Percentiles rank a stretch among this genome's conserved stretches.
These are phyloP conservation scores for Acorus gramineus DNA, from an alignment of 106 monocot genomes.

Conservation along the genomic window DNA sequence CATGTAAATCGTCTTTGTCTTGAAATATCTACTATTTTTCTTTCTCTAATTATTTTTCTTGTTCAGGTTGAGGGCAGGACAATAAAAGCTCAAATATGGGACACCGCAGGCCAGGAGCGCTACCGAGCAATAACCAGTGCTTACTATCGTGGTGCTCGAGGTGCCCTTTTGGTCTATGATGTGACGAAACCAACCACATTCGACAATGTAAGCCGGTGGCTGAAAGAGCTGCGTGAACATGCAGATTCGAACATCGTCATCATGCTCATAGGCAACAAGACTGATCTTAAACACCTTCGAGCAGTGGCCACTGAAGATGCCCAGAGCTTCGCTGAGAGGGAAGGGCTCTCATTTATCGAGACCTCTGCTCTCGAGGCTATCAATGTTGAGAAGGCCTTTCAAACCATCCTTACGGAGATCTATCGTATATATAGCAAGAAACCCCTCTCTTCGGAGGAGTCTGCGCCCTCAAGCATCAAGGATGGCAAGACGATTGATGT, in stretches of 20 bases:
- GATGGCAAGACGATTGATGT: slow-evolving; percentile 37
- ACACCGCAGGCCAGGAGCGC: slow-evolving; percentile 41
- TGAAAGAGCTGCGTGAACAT: slow-evolving; percentile 43
- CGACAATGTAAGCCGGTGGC: slow-evolving; percentile 40
- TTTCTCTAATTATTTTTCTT: background rate
- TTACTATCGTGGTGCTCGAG: slow-evolving; percentile 40
- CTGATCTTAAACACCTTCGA: slow-evolving; percentile 39
- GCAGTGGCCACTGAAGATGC: slow-evolving; percentile 39
- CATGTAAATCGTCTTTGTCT: too few species aligned
- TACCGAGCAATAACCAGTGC: slow-evolving; percentile 45
- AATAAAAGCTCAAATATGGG: slow-evolving; percentile 43
- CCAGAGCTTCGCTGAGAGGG: slow-evolving; percentile 38
- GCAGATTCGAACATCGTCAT: slow-evolving; percentile 44
- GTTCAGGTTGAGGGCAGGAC: slow-evolving; percentile 30
- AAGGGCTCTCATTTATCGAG: slow-evolving; percentile 36
- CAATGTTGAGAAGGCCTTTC: slow-evolving; percentile 41
- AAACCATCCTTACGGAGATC: slow-evolving; percentile 31
- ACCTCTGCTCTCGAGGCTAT: slow-evolving; percentile 38
- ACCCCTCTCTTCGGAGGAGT: slow-evolving; percentile 18
- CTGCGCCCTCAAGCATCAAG: slow-evolving; percentile 10
- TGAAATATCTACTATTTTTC: too few species aligned
- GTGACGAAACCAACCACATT: slow-evolving; percentile 29
- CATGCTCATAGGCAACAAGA: slow-evolving; percentile 46
- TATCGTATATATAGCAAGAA: slow-evolving; percentile 44
- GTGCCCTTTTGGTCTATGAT: slow-evolving; percentile 35